Evolutionary conservation across 1,284 basidiomycete species (phyloP), one percentile per base, ranked within the genome.

Genomic region (Puccinia novopanici): DNA sequence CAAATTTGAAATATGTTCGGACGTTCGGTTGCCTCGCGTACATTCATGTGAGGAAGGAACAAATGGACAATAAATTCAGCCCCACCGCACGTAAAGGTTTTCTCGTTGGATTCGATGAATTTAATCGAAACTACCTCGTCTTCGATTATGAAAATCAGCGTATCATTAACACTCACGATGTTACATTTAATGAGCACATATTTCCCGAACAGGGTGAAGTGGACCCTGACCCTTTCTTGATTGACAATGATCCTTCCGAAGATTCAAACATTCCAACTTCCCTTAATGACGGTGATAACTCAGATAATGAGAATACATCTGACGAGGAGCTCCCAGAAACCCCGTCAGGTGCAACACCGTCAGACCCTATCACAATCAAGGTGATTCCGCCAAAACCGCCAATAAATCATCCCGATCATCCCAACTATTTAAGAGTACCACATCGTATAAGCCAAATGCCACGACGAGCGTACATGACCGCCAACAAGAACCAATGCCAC

Each of bases 51-150:
- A 13, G 27, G 5, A 52, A 71, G 13, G 48, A 71, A 30, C 10
- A n/a, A 10, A 5, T 5, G 2, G 30, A 34, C 27, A 17, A 34
- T 52, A 52, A 34, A 34, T 71, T 71, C 50, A 52, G 68, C 30
- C 17, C 40, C 15, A 52, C 30, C 3, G 3, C 5, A 1, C 2
- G 30, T 3, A 45, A 19, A 50, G 68, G 40, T 45, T 22, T 42
- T 9, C 45, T 71, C 27, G 40, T 71, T 3, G 42, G 68, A 19
- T 71, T 71, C 52, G 40, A 71, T 19, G 45, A 71, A 30, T 42
- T 48, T 17, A 42, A 71, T 52, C 19, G 17, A 19, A 52, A 52
- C 19, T 52, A 52, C 19, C 50, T 52, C 19, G 19, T 52, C 19
- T 50, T 48, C 15, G 27, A 71, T 19, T 34, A 48, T n/a, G 27